Base-by-base conservation (phyloP, 306 rosid genomes). In the Malus sieversii region DNA sequence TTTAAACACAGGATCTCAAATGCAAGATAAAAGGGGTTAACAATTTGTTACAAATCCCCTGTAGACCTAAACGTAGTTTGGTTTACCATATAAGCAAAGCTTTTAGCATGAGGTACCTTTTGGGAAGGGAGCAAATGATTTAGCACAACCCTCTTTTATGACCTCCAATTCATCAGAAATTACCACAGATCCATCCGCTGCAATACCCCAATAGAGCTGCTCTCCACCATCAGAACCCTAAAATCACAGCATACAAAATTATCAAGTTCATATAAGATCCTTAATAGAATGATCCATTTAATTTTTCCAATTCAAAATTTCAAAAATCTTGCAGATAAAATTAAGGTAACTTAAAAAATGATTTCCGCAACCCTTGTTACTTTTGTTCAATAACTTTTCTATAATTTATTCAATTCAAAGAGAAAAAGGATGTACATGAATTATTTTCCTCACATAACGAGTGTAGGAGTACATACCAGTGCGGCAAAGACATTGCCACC, bases 181-280 rank as follows among this genome's bases (percentile, higher is more conserved):
- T 1, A 95, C 99, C 22, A 92, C 98, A 27, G 99, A 95, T 12
- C 98, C 98, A 89, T 95, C 99, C 44, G 88, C 99, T 55, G 97
- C 93, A 59, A 92, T 88, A 7, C 99, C 99, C 99, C 99, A 95
- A 42, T 90, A 95, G 57, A 95, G 82, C 81, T 92, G 82, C 61
- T 90, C 92, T 73, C 93, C 99, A 8, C 99, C 99, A 85, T 95
- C 99, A 51, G 97, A 93, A 38, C 99, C 97, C 99, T 95, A 62
- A 60, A 75, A 18, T 30, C 20, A 62, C 42, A 18, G 4, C 6
- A 60, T 29, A 1, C 11, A 44, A 25, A 62, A 16, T 44, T 27
- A 2, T 61, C 2, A 40, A 23, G 16, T 9, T 58, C 16, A 6
- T 23, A 15, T 23, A 15, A 5, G 19, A 48, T 48, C 53, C 53